Evolutionary conservation across 441 rosid species (phyloP).

Genomic region (Erodium chrysanthum): DNA sequence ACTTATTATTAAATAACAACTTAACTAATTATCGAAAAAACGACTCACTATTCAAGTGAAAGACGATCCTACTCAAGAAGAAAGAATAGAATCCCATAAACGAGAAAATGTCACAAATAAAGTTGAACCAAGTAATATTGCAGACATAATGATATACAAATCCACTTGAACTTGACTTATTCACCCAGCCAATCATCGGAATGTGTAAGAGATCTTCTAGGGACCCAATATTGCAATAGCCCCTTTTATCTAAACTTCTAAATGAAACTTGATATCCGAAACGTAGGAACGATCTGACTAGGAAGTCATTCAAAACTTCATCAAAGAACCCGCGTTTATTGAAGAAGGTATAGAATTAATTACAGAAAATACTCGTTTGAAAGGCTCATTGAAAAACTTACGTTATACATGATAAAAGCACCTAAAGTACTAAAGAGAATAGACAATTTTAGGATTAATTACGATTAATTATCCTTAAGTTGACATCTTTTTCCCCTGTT

Average conservation of each 20-base stretch:
- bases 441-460: too few species aligned
- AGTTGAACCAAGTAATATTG: background rate
- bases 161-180: background rate
- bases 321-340: constrained; percentile 3
- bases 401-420: background rate
- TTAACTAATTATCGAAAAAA: too few species aligned
- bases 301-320: constrained; percentile 4
- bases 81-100: background rate
- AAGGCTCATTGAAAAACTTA: constrained; percentile 3
- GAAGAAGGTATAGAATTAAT: constrained; percentile 7
- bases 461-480: too few species aligned
- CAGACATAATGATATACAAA: constrained; percentile 1
- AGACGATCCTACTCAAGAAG: background rate
- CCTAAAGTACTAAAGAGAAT: background rate
- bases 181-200: background rate
- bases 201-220: background rate
- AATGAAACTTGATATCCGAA: constrained; percentile 6
- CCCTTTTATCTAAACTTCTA: constrained; percentile 13
- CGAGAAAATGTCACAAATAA: background rate
- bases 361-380: constrained; percentile 1
- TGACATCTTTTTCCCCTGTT: too few species aligned
- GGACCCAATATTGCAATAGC: constrained; percentile 15
- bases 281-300: constrained; percentile 2
- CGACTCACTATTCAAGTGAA: background rate
- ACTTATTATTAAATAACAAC: too few species aligned